These are phyloP conservation scores for Rhodotorula sp. DNA, from an alignment of 1,284 basidiomycete species.

Conservation along the genomic window DNA sequence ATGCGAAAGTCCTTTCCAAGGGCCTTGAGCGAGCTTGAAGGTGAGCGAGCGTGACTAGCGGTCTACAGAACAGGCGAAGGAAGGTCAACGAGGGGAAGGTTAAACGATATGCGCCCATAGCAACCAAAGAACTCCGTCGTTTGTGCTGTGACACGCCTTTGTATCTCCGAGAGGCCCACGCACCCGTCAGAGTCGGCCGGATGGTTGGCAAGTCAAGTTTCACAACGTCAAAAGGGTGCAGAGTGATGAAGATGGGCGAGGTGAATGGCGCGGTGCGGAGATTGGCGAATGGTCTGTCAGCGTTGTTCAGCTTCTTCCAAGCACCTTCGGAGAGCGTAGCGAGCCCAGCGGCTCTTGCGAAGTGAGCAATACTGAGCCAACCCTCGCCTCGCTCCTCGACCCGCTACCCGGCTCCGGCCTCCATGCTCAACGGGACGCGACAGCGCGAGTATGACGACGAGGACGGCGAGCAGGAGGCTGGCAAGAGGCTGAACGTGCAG, in stretches of 20 bases:
- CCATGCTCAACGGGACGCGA: slow-evolving; percentile 18
- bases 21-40: no score
- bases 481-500: slow-evolving; percentile 19
- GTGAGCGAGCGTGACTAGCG: no score
- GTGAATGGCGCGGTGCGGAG: background rate
- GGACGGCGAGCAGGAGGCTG: slow-evolving; percentile 2
- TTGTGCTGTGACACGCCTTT: no score
- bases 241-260: background rate
- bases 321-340: background rate
- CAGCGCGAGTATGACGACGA: slow-evolving; percentile 17
- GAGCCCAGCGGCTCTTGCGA: background rate
- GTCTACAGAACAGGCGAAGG: no score
- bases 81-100: no score
- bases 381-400: background rate
- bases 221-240: background rate
- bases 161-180: no score
- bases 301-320: background rate
- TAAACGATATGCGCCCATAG: no score
- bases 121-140: no score
- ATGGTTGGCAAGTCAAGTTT: background rate
- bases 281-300: background rate
- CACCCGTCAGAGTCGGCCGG: no score
- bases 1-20: background rate
- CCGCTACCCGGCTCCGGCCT: background rate
- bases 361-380: background rate